Conservation (phyloP, 2,329 filamentous ascomycete species). For the Botrytis pseudocinerea region DNA sequence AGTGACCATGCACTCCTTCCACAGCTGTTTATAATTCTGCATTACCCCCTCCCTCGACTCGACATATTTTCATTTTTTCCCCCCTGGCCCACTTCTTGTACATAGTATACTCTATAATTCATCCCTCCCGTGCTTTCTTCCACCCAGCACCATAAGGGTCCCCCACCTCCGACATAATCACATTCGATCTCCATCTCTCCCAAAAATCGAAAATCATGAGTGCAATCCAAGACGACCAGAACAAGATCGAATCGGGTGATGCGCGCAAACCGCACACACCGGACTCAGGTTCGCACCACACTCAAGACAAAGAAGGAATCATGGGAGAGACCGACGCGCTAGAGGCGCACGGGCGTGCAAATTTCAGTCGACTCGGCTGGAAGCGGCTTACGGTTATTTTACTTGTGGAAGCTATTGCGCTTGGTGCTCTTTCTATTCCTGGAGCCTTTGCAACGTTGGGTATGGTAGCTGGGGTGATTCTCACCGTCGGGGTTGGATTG, state of each 20-base stretch:
- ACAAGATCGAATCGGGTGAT: background rate
- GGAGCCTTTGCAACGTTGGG: constrained; percentile 35
- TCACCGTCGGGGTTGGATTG: constrained; percentile 33
- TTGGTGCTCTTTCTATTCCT: constrained; percentile 32
- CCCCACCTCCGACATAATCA: background rate
- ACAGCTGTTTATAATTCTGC: background rate
- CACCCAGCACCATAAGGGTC: background rate
- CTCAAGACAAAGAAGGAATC: background rate
- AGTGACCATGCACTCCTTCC: background rate
- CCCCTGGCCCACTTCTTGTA: background rate
- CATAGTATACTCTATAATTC: background rate
- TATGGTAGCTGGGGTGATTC: constrained; percentile 36
- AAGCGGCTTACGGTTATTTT: background rate
- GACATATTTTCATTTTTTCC: background rate
- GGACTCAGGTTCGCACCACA: background rate
- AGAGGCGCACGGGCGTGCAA: background rate
- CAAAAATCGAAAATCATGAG: background rate
- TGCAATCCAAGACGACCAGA: background rate
- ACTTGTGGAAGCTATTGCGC: background rate
- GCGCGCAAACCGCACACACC: background rate
- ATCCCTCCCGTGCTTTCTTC: background rate
- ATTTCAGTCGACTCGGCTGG: constrained; percentile 1
- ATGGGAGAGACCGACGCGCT: background rate
- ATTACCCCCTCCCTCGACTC: background rate
- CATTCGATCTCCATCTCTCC: background rate